Evolutionary conservation across 768 basidiomycete genomes (phyloP).

Genomic region (Hypsizygus marmoreus): DNA sequence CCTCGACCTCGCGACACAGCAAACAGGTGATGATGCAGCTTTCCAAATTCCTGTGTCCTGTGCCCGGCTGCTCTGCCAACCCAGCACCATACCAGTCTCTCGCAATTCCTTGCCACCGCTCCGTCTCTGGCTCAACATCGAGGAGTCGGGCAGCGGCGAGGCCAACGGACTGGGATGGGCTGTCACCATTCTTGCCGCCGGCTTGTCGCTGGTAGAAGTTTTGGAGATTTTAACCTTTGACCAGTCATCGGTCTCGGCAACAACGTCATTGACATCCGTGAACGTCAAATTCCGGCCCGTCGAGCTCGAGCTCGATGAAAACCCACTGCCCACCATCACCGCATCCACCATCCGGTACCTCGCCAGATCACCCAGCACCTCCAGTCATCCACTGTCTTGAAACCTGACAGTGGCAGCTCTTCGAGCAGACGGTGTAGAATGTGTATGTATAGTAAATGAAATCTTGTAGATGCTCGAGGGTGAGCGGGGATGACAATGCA

Average conservation of each 20-base stretch:
- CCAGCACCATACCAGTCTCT: constrained; percentile 92
- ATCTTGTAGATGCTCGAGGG: constrained; percentile 90
- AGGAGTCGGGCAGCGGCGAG: constrained; percentile 77
- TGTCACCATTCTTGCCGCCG: constrained; percentile 63
- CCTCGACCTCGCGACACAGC: constrained; percentile 79
- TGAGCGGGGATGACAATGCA: constrained; percentile 66
- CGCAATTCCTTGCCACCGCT: constrained; percentile 88
- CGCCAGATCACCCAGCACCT: constrained; percentile 94
- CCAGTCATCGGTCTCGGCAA: constrained; percentile 23
- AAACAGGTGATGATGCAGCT: constrained; percentile 90
- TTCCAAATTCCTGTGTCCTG: too few species aligned
- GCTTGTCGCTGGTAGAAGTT: constrained; percentile 47
- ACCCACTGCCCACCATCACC: constrained; percentile 65
- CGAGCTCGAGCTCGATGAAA: constrained; percentile 29
- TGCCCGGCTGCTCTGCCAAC: constrained; percentile 87
- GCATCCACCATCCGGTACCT: constrained; percentile 96
- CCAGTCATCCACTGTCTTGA: constrained; percentile 89
- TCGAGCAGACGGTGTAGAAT: constrained; percentile 90
- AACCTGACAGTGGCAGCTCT: constrained; percentile 66
- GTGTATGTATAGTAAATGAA: constrained; percentile 95
- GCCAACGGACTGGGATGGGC: constrained; percentile 79
- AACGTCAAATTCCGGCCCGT: constrained; percentile 49
- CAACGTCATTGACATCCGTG: constrained; percentile 55
- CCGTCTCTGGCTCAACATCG: constrained; percentile 89
- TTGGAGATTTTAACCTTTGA: constrained; percentile 8